Conservation (phyloP, 2,329 filamentous ascomycete species). For the Pyrenochaeta sp. region DNA sequence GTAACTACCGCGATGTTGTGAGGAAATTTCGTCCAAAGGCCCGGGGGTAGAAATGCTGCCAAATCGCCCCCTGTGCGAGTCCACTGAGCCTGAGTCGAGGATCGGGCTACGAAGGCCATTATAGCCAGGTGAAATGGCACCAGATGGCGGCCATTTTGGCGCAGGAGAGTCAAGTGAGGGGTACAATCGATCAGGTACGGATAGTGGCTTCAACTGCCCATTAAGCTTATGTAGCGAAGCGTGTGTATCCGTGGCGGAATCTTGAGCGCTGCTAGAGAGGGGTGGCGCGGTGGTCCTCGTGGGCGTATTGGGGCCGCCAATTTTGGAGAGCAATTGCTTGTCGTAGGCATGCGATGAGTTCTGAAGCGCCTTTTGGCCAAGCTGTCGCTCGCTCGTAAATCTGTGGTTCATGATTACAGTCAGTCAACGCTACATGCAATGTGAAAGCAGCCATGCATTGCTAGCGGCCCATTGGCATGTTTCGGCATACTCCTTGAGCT, state of each 20-base stretch:
- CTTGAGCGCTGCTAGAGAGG: conserved; percentile 46
- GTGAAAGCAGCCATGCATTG: neutral
- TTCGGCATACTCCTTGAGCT: neutral
- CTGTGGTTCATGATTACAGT: conserved; percentile 47
- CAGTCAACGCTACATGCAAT: conserved; percentile 11
- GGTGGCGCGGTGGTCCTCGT: conserved; percentile 52
- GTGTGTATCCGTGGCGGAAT: conserved; percentile 47
- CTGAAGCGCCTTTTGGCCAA: conserved; percentile 65
- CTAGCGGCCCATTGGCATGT: neutral
- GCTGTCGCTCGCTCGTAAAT: conserved; percentile 66
- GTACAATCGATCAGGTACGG: conserved; percentile 54
- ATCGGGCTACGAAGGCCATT: conserved; percentile 54
- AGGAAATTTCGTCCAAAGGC: conserved; percentile 59
- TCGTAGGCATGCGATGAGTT: conserved; percentile 70
- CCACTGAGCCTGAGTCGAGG: conserved; percentile 42
- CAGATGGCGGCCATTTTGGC: conserved; percentile 52
- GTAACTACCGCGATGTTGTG: conserved; percentile 68
- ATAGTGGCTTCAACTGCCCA: conserved; percentile 55
- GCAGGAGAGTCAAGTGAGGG: conserved; percentile 51
- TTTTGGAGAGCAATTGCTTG: conserved; percentile 68
- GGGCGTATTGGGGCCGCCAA: conserved; percentile 66
- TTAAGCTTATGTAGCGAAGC: conserved; percentile 52
- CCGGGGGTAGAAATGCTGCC: conserved; percentile 58
- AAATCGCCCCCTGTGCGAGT: conserved; percentile 53
- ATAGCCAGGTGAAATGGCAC: conserved; percentile 55